phyloP scores from a whole-genome alignment of 129 eudicot species.

The Silybum marianum region DNA sequence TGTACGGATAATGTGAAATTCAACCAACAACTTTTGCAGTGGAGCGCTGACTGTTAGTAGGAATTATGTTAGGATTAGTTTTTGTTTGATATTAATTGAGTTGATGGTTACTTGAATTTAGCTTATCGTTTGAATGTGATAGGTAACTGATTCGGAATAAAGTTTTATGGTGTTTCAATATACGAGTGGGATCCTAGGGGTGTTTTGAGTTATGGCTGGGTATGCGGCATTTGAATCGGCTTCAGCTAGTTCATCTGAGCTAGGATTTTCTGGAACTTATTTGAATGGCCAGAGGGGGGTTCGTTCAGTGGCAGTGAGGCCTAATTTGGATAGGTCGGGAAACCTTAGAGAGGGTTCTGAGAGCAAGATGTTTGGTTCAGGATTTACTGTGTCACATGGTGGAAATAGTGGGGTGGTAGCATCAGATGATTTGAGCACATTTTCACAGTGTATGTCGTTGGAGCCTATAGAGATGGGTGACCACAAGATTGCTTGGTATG shows the following conservation, averaged over 20 bases:
- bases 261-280: conserved; percentile 51
- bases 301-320: conserved; percentile 35
- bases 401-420: conserved; percentile 31
- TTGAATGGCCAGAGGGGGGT: conserved; percentile 62
- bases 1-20: conserved; percentile 27
- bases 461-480: conserved; percentile 63
- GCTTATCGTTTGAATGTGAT: conserved; percentile 13
- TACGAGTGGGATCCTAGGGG: conserved; percentile 12
- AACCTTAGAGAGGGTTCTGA: conserved; percentile 68
- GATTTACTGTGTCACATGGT: conserved; percentile 46
- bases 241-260: conserved; percentile 63
- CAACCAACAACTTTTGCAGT: conserved; percentile 19
- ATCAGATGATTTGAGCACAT: conserved; percentile 40
- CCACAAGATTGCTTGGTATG: conserved; percentile 38
- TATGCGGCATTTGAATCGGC: conserved; percentile 55
- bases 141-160: conserved; percentile 30
- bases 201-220: conserved; percentile 61
- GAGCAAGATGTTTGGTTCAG: conserved; percentile 55
- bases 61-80: conserved; percentile 9
- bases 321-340: conserved; percentile 54
- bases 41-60: conserved; percentile 12
- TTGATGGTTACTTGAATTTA: background rate
- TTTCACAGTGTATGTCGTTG: conserved; percentile 57
- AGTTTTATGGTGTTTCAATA: conserved; percentile 14
- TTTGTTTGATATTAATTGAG: background rate